phyloP scores from a whole-genome alignment of 345 rosid species.

The Aethionema arabicum region DNA sequence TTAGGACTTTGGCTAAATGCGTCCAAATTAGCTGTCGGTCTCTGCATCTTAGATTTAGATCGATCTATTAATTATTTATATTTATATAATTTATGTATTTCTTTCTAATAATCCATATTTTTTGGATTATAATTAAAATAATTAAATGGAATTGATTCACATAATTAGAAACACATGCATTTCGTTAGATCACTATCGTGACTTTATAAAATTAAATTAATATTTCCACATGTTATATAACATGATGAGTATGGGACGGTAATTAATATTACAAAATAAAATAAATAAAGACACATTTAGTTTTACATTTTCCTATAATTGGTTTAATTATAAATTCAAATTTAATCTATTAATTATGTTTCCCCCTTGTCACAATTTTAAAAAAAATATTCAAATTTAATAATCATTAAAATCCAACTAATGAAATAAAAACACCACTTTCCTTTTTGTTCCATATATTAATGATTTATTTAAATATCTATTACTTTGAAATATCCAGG shows the following conservation, averaged over 20 bases:
- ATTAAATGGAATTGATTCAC: constrained; percentile 42
- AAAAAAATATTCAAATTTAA: constrained; percentile 36
- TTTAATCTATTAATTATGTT: constrained; percentile 25
- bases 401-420: constrained; percentile 29
- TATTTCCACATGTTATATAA: constrained; percentile 52
- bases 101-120: constrained; percentile 1
- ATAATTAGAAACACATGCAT: constrained; percentile 50
- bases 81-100: neutral
- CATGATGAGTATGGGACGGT: constrained; percentile 52
- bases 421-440: constrained; percentile 28
- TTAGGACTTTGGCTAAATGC: constrained; percentile 27
- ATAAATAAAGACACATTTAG: neutral
- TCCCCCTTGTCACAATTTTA: constrained; percentile 39
- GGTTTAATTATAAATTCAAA: neutral
- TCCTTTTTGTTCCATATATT: constrained; percentile 18
- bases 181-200: constrained; percentile 35
- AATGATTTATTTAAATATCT: constrained; percentile 19
- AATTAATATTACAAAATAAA: constrained; percentile 12
- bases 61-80: constrained; percentile 12
- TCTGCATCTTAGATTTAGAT: constrained; percentile 37
- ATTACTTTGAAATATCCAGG: neutral
- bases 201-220: constrained; percentile 26
- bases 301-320: neutral
- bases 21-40: constrained; percentile 31
- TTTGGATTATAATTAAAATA: constrained; percentile 23